Conservation (phyloP, 345 rosid species). For the Hypericum androsaemum region DNA sequence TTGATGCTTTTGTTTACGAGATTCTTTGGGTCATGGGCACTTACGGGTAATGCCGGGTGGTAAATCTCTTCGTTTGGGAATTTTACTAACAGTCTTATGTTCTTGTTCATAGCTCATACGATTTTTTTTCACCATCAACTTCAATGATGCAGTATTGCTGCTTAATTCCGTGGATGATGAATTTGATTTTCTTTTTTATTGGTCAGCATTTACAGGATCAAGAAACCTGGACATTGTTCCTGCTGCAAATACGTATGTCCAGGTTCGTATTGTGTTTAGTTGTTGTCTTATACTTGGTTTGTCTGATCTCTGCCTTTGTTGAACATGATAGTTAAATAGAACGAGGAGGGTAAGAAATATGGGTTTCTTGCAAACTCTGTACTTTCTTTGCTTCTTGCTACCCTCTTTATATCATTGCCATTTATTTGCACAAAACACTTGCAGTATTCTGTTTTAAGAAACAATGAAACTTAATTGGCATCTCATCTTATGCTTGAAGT, state of each 20-base stretch:
- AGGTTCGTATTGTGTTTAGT: conserved; percentile 13
- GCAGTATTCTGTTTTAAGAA: no score
- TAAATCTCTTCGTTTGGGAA: not conserved
- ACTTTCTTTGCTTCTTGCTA: no score
- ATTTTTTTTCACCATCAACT: not conserved
- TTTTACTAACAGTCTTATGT: not conserved
- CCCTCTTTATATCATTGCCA: no score
- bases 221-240: conserved; percentile 15
- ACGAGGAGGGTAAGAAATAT: no score
- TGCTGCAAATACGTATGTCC: conserved; percentile 21
- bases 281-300: not conserved
- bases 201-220: conserved; percentile 15
- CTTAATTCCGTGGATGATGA: not conserved
- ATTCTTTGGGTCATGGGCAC: conserved; percentile 61
- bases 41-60: conserved; percentile 47
- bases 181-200: not conserved
- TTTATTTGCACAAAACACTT: no score
- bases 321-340: no score
- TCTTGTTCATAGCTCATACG: not conserved
- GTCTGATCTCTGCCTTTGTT: no score
- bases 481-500: no score
- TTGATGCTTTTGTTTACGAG: conserved; percentile 62
- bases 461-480: no score
- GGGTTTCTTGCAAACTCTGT: no score
- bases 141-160: not conserved